Evolutionary conservation across 495 filamentous ascomycete genomes (phyloP), one percentile per base, ranked within the genome.

Genomic region (Bombardia bombarda): DNA sequence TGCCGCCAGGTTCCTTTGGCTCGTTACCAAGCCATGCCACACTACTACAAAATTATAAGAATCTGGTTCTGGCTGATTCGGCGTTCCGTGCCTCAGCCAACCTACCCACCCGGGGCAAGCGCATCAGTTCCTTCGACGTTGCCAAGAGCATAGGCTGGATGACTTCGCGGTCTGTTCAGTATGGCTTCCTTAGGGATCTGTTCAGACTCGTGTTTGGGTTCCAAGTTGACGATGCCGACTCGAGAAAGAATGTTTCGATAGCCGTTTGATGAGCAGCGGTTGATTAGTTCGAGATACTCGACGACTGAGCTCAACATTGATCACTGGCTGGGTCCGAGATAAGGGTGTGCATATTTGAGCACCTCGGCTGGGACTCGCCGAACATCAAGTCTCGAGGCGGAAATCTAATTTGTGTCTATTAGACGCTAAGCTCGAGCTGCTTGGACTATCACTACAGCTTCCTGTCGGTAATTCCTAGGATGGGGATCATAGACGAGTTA

Each of bases 191-290:
- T 47, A 72, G 74, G 18, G 89, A 94, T 58, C 63, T 95, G 8
- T 94, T 82, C 65, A 73, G 78, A 35, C 67, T 88, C n/a, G 87
- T 94, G 3, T 89, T 90, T 63, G 87, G 88, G 0, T 86, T 87
- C 56, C 78, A 82, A 42, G 54, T 83, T 20, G 86, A 93, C 46
- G 88, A 92, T 48, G 80, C 78, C 1, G 77, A 78, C 37, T 53
- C 60, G 14, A 63, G 74, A 34, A 75, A 75, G 50, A 67, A 67
- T 22, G 61, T 73, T 2, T 66, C 61, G 7, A 73, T 83, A 38
- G 56, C 57, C 0, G 56, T 73, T 7, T 73, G 39, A 56, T 12
- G 3, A n/a, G n/a, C n/a, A n/a, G n/a, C n/a, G n/a, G n/a, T n/a
- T n/a, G n/a, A n/a, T n/a, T n/a, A n/a, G n/a, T n/a, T n/a, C n/a